phyloP scores from a whole-genome alignment of 805 yeast genomes.

The Kodamaea fukazawae region DNA sequence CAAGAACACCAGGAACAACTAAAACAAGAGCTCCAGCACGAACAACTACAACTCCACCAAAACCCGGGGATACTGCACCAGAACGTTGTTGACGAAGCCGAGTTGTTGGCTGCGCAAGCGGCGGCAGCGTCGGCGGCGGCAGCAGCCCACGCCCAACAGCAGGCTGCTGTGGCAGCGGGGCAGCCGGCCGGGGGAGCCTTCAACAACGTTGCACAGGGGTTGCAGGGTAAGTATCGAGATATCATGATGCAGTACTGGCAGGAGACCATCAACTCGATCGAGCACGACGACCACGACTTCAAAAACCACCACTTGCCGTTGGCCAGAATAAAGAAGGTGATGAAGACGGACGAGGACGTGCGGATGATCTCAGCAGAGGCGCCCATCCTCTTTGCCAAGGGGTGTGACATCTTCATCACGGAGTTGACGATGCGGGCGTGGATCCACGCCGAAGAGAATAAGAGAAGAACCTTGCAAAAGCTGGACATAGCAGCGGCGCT shows the following conservation, averaged over 20 bases:
- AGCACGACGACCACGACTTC: conserved; percentile 84
- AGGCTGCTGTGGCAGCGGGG: conserved; percentile 45
- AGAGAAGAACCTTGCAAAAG: conserved; percentile 89
- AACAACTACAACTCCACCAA: no score
- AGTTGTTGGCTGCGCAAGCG: conserved; percentile 9
- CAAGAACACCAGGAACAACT: conserved; percentile 7
- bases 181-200: conserved; percentile 64
- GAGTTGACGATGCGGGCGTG: conserved; percentile 98
- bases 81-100: conserved; percentile 18
- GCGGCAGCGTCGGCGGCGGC: conserved; percentile 19
- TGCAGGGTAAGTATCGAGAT: conserved; percentile 74
- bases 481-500: conserved; percentile 94
- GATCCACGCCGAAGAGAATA: conserved; percentile 97
- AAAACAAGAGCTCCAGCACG: conserved; percentile 1
- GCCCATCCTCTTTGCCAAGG: conserved; percentile 94
- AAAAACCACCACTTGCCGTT: conserved; percentile 92
- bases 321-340: conserved; percentile 94
- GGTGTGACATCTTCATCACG: conserved; percentile 95
- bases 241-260: conserved; percentile 98
- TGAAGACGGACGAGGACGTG: conserved; percentile 97
- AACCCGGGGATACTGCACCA: conserved; percentile 7
- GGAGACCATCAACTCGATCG: conserved; percentile 86
- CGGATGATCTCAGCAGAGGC: conserved; percentile 98
- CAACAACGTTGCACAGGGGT: conserved; percentile 89
- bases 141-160: conserved; percentile 47